Percentiles rank a stretch among this genome's conserved stretches.
These are phyloP conservation scores for Debaryomycetaceae sp. DNA, from an alignment of 1,139 yeast species.

Conservation along the genomic window DNA sequence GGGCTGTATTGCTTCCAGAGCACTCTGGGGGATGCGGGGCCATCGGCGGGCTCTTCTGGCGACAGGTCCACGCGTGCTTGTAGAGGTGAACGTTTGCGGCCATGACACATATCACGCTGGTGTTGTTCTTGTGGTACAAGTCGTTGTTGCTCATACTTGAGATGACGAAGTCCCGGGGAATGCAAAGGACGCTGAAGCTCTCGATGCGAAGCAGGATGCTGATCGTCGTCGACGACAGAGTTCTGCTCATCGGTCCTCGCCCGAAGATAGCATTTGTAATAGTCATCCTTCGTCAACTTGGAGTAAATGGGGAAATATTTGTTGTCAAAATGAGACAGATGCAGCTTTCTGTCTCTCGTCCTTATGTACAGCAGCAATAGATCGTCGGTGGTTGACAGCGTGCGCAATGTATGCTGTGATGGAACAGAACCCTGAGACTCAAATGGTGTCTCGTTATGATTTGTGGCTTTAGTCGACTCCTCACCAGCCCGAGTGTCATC, in stretches of 20 bases:
- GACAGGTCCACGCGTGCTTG: background rate
- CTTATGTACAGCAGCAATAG: conserved; percentile 3
- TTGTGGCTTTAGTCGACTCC: background rate
- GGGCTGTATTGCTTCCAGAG: conserved; percentile 1
- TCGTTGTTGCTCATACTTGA: too few relatives aligned
- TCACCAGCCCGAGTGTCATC: background rate
- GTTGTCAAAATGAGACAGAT: background rate
- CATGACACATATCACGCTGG: too few relatives aligned
- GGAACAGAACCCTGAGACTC: background rate
- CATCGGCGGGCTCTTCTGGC: background rate
- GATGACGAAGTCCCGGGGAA: too few relatives aligned
- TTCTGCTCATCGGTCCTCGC: too few relatives aligned
- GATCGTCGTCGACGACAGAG: too few relatives aligned
- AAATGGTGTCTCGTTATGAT: background rate
- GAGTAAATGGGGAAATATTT: conserved; percentile 1
- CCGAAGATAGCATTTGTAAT: conserved; percentile 5
- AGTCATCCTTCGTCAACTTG: conserved; percentile 6
- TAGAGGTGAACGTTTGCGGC: background rate
- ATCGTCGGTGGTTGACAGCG: background rate
- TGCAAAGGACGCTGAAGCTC: too few relatives aligned
- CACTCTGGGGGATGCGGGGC: conserved; percentile 1
- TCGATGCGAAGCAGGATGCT: too few relatives aligned
- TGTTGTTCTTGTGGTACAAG: too few relatives aligned
- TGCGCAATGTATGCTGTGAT: background rate
- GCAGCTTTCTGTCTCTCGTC: conserved; percentile 1